Percentiles rank a stretch among this genome's conserved stretches.
Evolutionary conservation across 2,329 filamentous ascomycete species (phyloP).

Genomic region (Claviceps monticola): DNA sequence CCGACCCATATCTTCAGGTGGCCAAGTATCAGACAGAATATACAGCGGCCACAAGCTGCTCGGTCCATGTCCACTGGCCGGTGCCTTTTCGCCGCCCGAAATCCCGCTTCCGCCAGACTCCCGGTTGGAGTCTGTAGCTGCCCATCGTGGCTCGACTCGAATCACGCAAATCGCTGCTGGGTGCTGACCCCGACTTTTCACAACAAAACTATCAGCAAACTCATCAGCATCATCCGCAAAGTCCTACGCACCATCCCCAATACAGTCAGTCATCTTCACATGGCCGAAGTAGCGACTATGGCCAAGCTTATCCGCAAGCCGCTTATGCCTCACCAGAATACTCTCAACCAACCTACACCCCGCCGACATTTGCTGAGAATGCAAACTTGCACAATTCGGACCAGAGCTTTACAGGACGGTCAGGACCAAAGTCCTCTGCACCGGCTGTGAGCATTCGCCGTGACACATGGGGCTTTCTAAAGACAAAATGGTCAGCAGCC

Average conservation of each 20-base stretch:
- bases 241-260: conserved; percentile 12
- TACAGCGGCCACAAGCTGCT: neutral
- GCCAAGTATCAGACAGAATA: neutral
- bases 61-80: neutral
- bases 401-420: conserved; percentile 23
- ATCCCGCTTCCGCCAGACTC: conserved; percentile 14
- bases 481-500: conserved; percentile 74
- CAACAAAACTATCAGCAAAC: conserved; percentile 16
- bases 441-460: conserved; percentile 18
- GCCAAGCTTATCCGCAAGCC: conserved; percentile 20
- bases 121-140: conserved; percentile 21
- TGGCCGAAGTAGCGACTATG: conserved; percentile 14
- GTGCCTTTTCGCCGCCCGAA: neutral
- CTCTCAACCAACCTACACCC: conserved; percentile 12
- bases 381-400: conserved; percentile 18
- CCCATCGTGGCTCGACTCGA: conserved; percentile 27
- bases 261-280: conserved; percentile 11
- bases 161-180: conserved; percentile 26
- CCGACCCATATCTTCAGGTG: neutral
- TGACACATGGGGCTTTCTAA: conserved; percentile 54
- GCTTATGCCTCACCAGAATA: conserved; percentile 18
- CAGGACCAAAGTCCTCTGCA: conserved; percentile 21
- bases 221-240: conserved; percentile 13
- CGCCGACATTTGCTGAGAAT: conserved; percentile 17
- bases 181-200: conserved; percentile 23